Evolutionary conservation across 306 rosid species (phyloP), one percentile per base, ranked within the genome.

Genomic region (Glycine soja): DNA sequence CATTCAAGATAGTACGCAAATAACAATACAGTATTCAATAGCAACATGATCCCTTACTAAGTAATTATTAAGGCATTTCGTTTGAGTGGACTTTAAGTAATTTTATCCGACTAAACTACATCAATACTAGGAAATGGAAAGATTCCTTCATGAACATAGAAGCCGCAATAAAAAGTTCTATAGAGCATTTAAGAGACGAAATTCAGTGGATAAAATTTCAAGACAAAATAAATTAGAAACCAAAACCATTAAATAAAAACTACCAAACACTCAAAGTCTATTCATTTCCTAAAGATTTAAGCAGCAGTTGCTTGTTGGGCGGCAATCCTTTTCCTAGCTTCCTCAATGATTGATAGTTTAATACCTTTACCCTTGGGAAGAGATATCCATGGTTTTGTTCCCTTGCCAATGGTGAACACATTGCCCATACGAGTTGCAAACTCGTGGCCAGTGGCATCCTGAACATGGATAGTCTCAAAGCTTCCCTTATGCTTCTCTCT

Each of bases 321-420:
- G 0, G 77, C 36, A 53, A 72, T 72, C 77, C 77, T 72, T 40
- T 72, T 72, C 77, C 77, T 72, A 53, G 77, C 77, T 36, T 72
- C 77, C 65, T 72, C 77, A 56, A 72, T 72, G 77, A 72, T 38
- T 10, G 77, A 53, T 53, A 72, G 77, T 36, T 72, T 72, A 10
- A 72, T 72, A 72, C 77, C 77, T 12, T 72, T 72, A 72, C 77
- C 77, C 77, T 72, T 72, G 30, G 77, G 77, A 53, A 72, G 77
- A 53, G 77, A 72, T 54, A 72, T 36, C 77, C 77, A 72, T 36
- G 77, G 77, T 53, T 53, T 72, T 42, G 46, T 72, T 36, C 77
- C 77, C 16, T 72, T 72, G 16, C 77, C 77, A 38, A 72, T 72
- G 6, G 77, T 72, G 63, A 72, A 72, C 65, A 72, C 77, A 72